Evolutionary conservation across 2,329 filamentous ascomycete genomes (phyloP), one percentile per base, ranked within the genome.

Genomic region (Phoma sp.): DNA sequence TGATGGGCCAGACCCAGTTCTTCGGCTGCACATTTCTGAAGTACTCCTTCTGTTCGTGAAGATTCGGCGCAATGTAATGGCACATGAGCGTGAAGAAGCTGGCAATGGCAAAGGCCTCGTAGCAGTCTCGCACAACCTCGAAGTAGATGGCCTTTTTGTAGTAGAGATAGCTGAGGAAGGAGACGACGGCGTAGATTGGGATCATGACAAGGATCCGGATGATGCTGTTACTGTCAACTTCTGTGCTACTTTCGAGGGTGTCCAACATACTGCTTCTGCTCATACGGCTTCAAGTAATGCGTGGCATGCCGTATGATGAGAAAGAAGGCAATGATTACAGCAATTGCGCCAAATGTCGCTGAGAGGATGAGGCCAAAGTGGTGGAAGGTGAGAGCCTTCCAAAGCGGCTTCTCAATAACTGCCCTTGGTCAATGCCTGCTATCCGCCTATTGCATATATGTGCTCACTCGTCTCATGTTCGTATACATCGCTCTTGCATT

Each of bases 181-280:
- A 87, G 17, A 92, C 87, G 32, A 87, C 80, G 43, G 88, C 82
- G 74, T 96, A 96, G 57, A 96, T 81, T 32, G 92, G 92, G 42
- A 96, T 85, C 90, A 96, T 93, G 73, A 93, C 87, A 21, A 96
- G 83, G 62, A 96, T 93, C 42, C 92, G 90, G 65, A 96, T 93
- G 67, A 95, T 92, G 71, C 87, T 91, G 29, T 1, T 4, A 9
- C 2, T 14, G 50, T 70, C 42, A 72, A 66, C 38, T 36, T 5
- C 7, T n/a, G 17, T 11, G 12, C 17, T 3, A 10, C 7, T 12
- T 17, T n/a, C 37, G 15, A 3, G n/a, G 28, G 5, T 28, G 7
- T 29, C 32, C 23, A 15, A 75, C 79, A 51, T 70, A 83, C 81
- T 87, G 83, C 65, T 80, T 83, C 68, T 87, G 85, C 69, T 87